Base-by-base conservation (phyloP, 352 stramenopile genomes). In the Albugo laibachii region DNA sequence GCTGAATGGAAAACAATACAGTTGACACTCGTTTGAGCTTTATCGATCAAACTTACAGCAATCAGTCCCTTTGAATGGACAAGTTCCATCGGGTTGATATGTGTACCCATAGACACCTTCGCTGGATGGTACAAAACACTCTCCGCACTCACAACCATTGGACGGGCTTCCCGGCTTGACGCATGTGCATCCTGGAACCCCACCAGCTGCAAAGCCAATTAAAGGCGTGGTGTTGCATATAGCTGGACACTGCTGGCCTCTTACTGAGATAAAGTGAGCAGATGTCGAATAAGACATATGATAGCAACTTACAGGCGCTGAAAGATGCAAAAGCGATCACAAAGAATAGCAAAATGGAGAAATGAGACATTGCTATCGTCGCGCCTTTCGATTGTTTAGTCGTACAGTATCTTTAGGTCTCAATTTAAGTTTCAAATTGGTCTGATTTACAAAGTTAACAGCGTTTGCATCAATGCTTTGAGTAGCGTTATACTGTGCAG, bases 141-240 rank as follows among this genome's bases (percentile, higher is more conserved):
- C 47, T 13, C 58, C 56, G 50, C 65, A 77, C 18, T 54, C 57
- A 54, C 65, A 77, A 27, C 47, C 43, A 34, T 41, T 48, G 8
- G 40, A 16, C 24, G 58, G 55, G 5, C 52, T 42, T n/a, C 55
- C 55, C 3, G 50, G 58, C 34, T 61, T 58, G 15, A n/a, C 57
- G 27, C 65, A 77, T 16, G 44, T 53, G 36, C 63, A 73, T 27
- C 46, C 54, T 13, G 48, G 20, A 11, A 10, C 15, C 5, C 63
- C 66, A 52, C 55, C 57, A 0, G 61, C 43, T 5, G 45, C 47
- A 37, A 78, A 78, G 16, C 66, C 66, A 24, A 56, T 63, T 14
- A 70, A n/a, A 11, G 54, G 49, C 2, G 53, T 65, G 21, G 55
- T 63, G 21, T 59, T 63, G 51, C 66, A 78, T 38, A 78, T 62